Conservation (phyloP, 805 yeast species). For the Ogataea trehaloabstinens region DNA sequence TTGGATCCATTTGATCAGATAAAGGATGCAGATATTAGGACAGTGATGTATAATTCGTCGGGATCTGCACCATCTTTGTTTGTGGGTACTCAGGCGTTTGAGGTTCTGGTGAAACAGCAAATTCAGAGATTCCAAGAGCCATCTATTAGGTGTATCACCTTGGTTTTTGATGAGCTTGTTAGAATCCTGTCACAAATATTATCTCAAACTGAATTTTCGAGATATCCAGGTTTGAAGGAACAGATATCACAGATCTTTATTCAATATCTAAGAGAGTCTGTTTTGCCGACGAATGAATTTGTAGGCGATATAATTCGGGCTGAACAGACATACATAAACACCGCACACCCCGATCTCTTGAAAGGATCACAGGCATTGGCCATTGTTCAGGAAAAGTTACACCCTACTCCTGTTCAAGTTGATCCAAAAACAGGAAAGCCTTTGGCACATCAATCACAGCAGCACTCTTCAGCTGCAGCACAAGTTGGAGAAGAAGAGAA, state of each 20-base stretch:
- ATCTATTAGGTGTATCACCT: slow-evolving; percentile 77
- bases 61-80: slow-evolving; percentile 95
- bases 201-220: slow-evolving; percentile 73
- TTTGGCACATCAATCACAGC: slow-evolving; percentile 40
- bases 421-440: slow-evolving; percentile 93
- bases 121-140: slow-evolving; percentile 95
- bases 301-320: slow-evolving; percentile 79
- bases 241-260: slow-evolving; percentile 78
- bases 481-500: slow-evolving; percentile 45
- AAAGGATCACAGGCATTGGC: slow-evolving; percentile 95
- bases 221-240: slow-evolving; percentile 91
- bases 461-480: slow-evolving; percentile 28
- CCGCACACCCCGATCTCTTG: slow-evolving; percentile 95
- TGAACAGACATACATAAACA: slow-evolving; percentile 93
- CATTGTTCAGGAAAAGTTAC: slow-evolving; percentile 84
- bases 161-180: slow-evolving; percentile 92
- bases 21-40: slow-evolving; percentile 92
- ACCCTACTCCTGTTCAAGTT: slow-evolving; percentile 72
- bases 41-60: slow-evolving; percentile 93
- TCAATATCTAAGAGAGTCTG: slow-evolving; percentile 72
- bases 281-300: slow-evolving; percentile 81
- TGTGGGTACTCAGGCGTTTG: slow-evolving; percentile 97
- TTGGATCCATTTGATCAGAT: slow-evolving; percentile 96
- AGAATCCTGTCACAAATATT: slow-evolving; percentile 84
- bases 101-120: slow-evolving; percentile 91